Evolutionary conservation across 345 rosid species (phyloP).

Genomic region (Eucalyptus virginea): DNA sequence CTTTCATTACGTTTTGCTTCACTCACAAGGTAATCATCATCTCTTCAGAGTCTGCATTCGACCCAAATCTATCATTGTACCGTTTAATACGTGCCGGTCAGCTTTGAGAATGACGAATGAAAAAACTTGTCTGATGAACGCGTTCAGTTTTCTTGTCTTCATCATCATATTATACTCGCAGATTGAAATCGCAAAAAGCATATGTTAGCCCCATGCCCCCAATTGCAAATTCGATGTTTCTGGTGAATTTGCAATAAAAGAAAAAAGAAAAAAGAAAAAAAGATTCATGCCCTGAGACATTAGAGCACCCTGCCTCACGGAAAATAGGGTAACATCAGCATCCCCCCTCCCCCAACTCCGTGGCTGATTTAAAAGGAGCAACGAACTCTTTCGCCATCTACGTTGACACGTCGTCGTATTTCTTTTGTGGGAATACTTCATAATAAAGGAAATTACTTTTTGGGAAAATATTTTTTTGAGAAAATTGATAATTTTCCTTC

Average conservation of each 20-base stretch:
- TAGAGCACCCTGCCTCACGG: neutral
- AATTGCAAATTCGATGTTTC: neutral
- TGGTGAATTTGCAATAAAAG: neutral
- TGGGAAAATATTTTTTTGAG: too few species aligned
- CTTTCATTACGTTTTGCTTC: neutral
- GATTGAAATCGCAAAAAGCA: neutral
- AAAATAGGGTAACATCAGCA: neutral
- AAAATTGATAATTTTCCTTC: too few species aligned
- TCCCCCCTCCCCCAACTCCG: too few species aligned
- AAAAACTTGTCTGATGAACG: neutral
- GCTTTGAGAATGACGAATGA: neutral
- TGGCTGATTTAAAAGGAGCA: neutral
- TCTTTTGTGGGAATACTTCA: neutral
- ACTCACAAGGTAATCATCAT: too few species aligned
- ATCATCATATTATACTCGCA: neutral
- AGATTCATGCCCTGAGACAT: neutral
- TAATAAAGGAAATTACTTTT: too few species aligned
- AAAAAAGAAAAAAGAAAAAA: accelerated
- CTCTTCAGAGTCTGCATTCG: neutral
- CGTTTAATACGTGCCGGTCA: neutral
- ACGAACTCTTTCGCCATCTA: neutral
- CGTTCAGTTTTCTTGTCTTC: accelerated
- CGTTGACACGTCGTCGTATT: neutral
- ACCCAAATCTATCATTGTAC: neutral
- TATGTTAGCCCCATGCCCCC: neutral